Percentiles rank a stretch among this genome's conserved stretches.
These are phyloP conservation scores for Flaveria linearis DNA, from an alignment of 129 eudicot genomes.

Conservation along the genomic window DNA sequence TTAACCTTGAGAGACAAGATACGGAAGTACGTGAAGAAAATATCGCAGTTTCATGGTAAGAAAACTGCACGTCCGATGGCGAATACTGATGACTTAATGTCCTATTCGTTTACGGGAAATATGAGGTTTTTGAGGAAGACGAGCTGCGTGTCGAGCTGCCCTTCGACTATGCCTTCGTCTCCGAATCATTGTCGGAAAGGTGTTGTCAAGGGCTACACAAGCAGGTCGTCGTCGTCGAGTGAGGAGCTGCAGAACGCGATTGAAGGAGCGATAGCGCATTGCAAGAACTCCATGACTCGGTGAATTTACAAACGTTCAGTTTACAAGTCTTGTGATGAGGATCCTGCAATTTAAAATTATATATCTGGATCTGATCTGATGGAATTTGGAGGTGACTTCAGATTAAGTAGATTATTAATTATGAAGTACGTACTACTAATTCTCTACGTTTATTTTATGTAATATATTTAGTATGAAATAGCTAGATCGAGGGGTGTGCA, in stretches of 20 bases:
- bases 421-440: not conserved
- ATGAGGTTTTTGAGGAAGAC: conserved; percentile 46
- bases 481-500: conserved; percentile 14
- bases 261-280: conserved; percentile 89
- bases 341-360: not conserved
- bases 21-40: conserved; percentile 28
- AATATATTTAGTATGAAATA: conserved; percentile 1
- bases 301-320: conserved; percentile 8
- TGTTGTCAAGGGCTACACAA: not conserved
- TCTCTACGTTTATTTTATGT: not conserved
- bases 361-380: conserved; percentile 15
- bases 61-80: conserved; percentile 8
- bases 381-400: not conserved
- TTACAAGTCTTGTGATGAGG: not conserved
- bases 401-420: conserved; percentile 10
- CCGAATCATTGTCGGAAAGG: conserved; percentile 37
- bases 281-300: conserved; percentile 76
- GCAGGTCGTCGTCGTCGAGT: conserved; percentile 54
- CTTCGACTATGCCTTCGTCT: conserved; percentile 74
- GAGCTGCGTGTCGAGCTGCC: conserved; percentile 67
- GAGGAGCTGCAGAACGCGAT: conserved; percentile 90
- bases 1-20: conserved; percentile 17
- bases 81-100: not conserved
- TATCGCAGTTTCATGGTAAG: not conserved
- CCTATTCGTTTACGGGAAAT: conserved; percentile 69